Percentiles rank a stretch among this genome's conserved stretches.
Conservation (phyloP, 2,329 filamentous ascomycete species). For the Trichophyton verrucosum region DNA sequence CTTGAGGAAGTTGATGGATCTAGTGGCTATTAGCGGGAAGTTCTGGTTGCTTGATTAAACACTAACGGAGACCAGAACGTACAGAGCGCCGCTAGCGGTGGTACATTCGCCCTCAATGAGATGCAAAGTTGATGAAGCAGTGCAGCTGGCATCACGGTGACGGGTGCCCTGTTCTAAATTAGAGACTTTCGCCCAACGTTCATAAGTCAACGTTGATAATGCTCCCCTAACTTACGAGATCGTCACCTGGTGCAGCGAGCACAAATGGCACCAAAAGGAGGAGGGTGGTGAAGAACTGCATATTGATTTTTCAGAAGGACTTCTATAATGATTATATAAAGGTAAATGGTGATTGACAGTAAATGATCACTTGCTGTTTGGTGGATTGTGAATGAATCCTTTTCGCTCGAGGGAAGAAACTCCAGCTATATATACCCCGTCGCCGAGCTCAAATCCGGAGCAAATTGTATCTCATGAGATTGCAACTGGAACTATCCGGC, state of each 20-base stretch:
- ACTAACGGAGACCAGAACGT: not conserved
- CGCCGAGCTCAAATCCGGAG: not conserved
- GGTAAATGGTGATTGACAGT: not conserved
- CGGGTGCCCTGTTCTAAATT: not conserved
- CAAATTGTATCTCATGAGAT: not conserved
- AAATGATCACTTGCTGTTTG: not conserved
- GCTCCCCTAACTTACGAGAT: not conserved
- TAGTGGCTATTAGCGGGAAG: not conserved
- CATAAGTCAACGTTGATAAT: not conserved
- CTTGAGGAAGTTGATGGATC: not conserved
- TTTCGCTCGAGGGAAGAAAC: not conserved
- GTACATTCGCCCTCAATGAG: not conserved
- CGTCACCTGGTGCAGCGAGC: not conserved
- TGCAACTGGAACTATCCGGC: not conserved
- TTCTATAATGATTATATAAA: not conserved
- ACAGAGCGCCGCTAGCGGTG: not conserved
- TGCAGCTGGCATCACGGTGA: not conserved
- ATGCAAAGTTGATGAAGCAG: not conserved
- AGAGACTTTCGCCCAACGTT: not conserved
- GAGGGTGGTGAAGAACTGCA: not conserved
- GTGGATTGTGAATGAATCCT: not conserved
- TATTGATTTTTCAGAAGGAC: not conserved
- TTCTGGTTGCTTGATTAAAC: not conserved
- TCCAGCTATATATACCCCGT: not conserved
- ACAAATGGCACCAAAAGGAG: slow-evolving; percentile 1